Percentiles rank a stretch among this genome's conserved stretches.
These are phyloP conservation scores for Corymbia citriodora DNA, from an alignment of 441 rosid species.

Conservation along the genomic window DNA sequence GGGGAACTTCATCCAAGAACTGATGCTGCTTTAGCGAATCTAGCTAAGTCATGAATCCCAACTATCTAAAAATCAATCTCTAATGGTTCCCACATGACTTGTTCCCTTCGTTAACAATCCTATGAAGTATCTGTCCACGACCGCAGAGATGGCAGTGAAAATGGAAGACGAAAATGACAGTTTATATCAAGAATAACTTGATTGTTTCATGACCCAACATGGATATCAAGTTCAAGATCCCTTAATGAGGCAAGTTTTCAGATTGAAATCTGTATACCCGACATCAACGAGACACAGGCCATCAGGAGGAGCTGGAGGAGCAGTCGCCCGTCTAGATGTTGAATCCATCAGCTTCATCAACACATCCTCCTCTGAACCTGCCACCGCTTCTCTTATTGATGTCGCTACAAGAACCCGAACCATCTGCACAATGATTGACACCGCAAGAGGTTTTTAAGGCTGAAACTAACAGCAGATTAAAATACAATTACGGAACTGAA, in stretches of 20 bases:
- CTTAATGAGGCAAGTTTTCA: slow-evolving; percentile 34
- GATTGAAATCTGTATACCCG: slow-evolving; percentile 72
- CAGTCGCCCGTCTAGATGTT: slow-evolving; percentile 86
- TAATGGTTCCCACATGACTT: not conserved
- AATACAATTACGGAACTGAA: not conserved
- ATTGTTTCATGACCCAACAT: not conserved
- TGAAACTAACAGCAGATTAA: not conserved
- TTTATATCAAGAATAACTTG: not conserved
- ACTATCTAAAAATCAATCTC: not conserved
- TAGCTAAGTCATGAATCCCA: not conserved
- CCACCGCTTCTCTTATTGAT: slow-evolving; percentile 82
- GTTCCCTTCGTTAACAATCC: not conserved
- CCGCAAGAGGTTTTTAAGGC: not conserved
- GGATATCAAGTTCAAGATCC: not conserved
- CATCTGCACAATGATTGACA: slow-evolving; percentile 40
- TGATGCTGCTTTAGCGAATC: not conserved
- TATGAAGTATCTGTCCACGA: not conserved
- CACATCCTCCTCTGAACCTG: slow-evolving; percentile 72
- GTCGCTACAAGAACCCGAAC: slow-evolving; percentile 93
- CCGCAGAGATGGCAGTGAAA: not conserved
- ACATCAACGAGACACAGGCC: slow-evolving; percentile 86
- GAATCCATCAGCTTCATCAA: slow-evolving; percentile 69
- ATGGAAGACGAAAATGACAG: not conserved
- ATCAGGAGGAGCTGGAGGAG: slow-evolving; percentile 88
- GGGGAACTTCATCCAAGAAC: not conserved